phyloP scores from a whole-genome alignment of 2,329 filamentous ascomycete species.

The Fusarium miscanthi region DNA sequence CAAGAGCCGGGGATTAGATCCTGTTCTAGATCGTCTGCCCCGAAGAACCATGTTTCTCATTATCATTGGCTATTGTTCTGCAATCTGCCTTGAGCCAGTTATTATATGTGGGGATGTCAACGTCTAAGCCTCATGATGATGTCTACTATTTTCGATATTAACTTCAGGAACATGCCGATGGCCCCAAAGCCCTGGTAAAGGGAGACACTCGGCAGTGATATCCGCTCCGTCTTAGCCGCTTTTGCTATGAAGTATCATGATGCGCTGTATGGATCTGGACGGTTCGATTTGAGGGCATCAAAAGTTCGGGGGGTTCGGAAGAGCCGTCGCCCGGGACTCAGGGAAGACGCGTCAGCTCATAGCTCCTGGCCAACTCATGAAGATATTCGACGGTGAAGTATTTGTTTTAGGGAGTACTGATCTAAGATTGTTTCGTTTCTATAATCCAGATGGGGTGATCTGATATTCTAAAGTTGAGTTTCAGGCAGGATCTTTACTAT shows the following conservation, averaged over 20 bases:
- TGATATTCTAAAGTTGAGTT: rapidly evolving
- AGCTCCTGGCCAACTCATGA: too few species aligned
- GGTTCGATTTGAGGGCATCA: neutral
- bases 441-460: rapidly evolving
- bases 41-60: rapidly evolving
- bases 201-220: neutral
- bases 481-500: rapidly evolving
- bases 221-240: conserved; percentile 1
- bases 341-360: neutral
- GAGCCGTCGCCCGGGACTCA: neutral
- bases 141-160: neutral
- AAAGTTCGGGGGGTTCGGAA: neutral
- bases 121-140: neutral
- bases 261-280: neutral
- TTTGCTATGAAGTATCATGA: neutral
- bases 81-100: neutral
- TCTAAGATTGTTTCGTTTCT: neutral
- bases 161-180: neutral
- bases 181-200: neutral
- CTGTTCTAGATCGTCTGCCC: neutral
- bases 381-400: neutral
- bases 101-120: neutral
- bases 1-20: neutral
- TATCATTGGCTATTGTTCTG: rapidly evolving
- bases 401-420: rapidly evolving